A percentile compares a stretch with the other conserved stretches of the same genome.
These are phyloP conservation scores for Phyllosticta citribraziliensis DNA, from an alignment of 2,329 filamentous ascomycete genomes.

Conservation along the genomic window DNA sequence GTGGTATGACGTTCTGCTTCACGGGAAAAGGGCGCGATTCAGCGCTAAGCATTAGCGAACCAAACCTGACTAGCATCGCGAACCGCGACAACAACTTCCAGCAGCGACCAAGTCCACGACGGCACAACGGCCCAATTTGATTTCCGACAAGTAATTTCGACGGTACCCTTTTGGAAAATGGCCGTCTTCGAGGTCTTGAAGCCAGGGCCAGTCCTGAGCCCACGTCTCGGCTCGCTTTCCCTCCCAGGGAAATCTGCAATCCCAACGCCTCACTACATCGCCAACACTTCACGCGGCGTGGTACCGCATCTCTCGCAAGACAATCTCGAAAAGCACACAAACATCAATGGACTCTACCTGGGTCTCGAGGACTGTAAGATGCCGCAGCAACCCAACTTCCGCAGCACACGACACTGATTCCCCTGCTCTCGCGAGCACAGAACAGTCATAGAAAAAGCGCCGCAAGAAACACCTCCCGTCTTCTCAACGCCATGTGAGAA, in stretches of 20 bases:
- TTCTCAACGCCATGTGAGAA: constrained; percentile 38
- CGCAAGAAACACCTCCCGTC: constrained; percentile 40
- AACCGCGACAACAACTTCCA: background rate
- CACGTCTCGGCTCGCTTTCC: constrained; percentile 59
- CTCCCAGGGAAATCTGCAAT: constrained; percentile 56
- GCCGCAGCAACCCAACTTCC: background rate
- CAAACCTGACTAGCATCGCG: background rate
- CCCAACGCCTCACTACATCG: constrained; percentile 74
- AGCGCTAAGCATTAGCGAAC: background rate
- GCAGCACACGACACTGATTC: constrained; percentile 26
- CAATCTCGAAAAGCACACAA: constrained; percentile 56
- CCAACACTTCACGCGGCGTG: constrained; percentile 69
- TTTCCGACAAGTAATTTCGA: background rate
- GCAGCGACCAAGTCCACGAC: background rate
- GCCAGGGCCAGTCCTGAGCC: constrained; percentile 30
- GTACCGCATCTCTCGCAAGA: constrained; percentile 87
- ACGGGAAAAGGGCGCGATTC: background rate
- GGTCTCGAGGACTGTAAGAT: constrained; percentile 88
- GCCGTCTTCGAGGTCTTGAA: constrained; percentile 35
- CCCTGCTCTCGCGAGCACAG: constrained; percentile 27
- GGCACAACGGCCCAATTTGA: background rate
- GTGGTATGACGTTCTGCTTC: background rate
- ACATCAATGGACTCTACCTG: constrained; percentile 63
- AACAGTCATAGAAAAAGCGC: constrained; percentile 53
- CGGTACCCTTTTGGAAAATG: constrained; percentile 29